These are phyloP conservation scores for Venturiaceae sp. DNA, from an alignment of 2,329 filamentous ascomycete species.

Conservation along the genomic window DNA sequence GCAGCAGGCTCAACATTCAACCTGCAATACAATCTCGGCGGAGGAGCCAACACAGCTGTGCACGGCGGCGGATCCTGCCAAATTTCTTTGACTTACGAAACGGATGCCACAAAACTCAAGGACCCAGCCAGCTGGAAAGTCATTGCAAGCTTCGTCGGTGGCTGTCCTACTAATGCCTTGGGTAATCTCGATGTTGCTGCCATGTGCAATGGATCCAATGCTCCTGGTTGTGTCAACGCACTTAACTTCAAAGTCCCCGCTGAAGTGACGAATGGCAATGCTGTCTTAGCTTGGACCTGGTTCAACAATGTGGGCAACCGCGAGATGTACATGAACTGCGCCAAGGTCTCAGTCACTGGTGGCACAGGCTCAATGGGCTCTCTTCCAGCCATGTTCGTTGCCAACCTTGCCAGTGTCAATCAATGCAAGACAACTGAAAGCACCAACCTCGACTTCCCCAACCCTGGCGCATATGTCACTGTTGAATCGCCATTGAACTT, in stretches of 20 bases:
- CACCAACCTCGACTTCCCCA: conserved; percentile 55
- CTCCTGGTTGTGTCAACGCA: conserved; percentile 29
- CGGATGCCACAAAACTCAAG: conserved; percentile 47
- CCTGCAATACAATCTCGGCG: conserved; percentile 46
- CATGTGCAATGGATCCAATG: conserved; percentile 25
- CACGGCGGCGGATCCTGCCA: conserved; percentile 95
- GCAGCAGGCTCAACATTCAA: conserved; percentile 49
- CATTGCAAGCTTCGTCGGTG: conserved; percentile 78
- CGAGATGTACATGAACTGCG: conserved; percentile 98
- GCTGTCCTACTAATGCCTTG: conserved; percentile 57
- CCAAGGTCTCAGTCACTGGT: conserved; percentile 55
- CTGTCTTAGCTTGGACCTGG: conserved; percentile 85
- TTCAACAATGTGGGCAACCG: conserved; percentile 87
- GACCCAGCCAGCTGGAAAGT: conserved; percentile 66
- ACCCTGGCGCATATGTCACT: conserved; percentile 49
- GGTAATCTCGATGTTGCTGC: conserved; percentile 51
- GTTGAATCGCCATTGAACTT: conserved; percentile 30
- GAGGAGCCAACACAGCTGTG: conserved; percentile 54
- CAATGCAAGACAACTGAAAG: conserved; percentile 46
- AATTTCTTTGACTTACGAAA: conserved; percentile 73
- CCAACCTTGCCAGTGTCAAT: conserved; percentile 50
- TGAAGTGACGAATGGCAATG: conserved; percentile 60
- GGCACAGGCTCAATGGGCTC: conserved; percentile 43
- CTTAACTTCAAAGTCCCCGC: conserved; percentile 64
- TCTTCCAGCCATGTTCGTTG: conserved; percentile 67